Evolutionary conservation across 768 basidiomycete genomes (phyloP).

Genomic region (Clitopilus passeckerianus): DNA sequence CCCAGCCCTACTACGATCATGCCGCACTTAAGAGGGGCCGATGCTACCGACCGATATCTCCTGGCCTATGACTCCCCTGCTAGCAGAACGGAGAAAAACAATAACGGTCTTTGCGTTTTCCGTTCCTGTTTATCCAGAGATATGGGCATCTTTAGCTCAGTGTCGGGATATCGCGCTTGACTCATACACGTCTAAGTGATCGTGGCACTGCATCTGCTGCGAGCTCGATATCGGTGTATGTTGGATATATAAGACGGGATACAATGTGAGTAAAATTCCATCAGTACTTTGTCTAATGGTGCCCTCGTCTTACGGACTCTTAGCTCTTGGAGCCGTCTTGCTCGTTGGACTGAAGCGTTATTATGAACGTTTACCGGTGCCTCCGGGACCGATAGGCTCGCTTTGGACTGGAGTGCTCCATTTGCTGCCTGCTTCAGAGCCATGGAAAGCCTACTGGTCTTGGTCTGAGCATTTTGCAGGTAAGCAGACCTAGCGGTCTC

Average conservation of each 20-base stretch:
- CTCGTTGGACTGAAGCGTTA: neutral
- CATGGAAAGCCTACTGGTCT: slow-evolving; percentile 21
- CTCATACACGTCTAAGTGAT: neutral
- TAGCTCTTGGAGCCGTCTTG: neutral
- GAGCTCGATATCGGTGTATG: neutral
- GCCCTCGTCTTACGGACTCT: no score
- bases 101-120: neutral
- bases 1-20: neutral
- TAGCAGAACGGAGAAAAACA: neutral
- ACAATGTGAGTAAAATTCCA: no score
- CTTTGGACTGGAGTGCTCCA: slow-evolving; percentile 18
- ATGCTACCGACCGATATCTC: neutral
- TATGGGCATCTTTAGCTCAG: neutral
- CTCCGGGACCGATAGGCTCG: slow-evolving; percentile 20
- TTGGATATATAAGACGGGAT: neutral
- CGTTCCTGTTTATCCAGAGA: neutral
- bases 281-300: no score
- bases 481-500: slow-evolving; percentile 2
- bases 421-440: slow-evolving; percentile 14
- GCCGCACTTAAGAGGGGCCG: neutral
- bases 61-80: neutral
- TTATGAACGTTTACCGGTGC: slow-evolving; percentile 11
- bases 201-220: neutral
- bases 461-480: slow-evolving; percentile 19
- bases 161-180: neutral